Evolutionary conservation across 1,284 basidiomycete genomes (phyloP), one percentile per base, ranked within the genome.

Genomic region (Cutaneotrichosporon sp.): DNA sequence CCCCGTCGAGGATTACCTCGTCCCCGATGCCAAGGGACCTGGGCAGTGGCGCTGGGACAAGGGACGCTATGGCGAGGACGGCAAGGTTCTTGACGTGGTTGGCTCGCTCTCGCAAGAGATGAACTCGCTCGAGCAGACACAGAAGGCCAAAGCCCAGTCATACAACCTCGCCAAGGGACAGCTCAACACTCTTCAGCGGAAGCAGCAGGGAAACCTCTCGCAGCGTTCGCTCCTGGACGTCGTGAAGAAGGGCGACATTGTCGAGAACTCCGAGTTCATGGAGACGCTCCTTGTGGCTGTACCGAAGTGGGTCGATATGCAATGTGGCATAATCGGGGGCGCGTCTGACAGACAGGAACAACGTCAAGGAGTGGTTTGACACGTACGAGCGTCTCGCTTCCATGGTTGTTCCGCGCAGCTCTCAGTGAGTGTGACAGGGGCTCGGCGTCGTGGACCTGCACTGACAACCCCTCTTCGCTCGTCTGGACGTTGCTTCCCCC

Each of bases 391-490:
- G 87, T 42, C 75, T 99, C 49, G 81, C 88, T 0, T 62, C 80
- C 25, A 92, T 97, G 88, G 87, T 98, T 2, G 96, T 99, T 1
- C 96, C 96, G n/a, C 82, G 96, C 53, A 94, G 91, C 37, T 87
- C 92, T 43, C 81, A 77, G 90, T 91, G 74, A 65, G 83, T 78
- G 24, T 1, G 16, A 8, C 6, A 2, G 8, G 14, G 3, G 19
- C 41, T 8, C 33, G 42, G 20, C 8, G 5, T 7, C 16, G n/a
- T 19, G 42, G 26, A 41, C 20, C 34, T 11, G 22, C 46, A 41
- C 51, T 55, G 38, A 47, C 49, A 11, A n/a, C n/a, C 20, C 2
- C 20, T 7, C 25, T 19, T 35, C 24, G 19, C 35, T 12, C 12
- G 10, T 24, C 25, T 42, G 5, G 11, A n/a, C 25, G 26, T 27